Conservation (phyloP, 2,329 filamentous ascomycete species). For the Orbilia javanica region DNA sequence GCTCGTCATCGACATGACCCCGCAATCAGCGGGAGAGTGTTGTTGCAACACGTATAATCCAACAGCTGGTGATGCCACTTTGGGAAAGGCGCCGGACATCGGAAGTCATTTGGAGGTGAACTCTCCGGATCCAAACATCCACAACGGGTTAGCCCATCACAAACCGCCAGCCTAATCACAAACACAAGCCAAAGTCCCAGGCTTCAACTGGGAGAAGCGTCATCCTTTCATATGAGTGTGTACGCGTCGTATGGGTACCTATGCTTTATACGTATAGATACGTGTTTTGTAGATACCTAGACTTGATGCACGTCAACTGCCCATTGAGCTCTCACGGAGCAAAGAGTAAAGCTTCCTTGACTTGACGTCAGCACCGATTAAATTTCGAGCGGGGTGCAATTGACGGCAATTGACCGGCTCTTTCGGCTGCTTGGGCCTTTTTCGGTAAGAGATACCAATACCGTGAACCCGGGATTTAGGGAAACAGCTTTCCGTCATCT, state of each 20-base stretch:
- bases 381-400: background rate
- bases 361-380: conserved; percentile 35
- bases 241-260: too few species aligned
- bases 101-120: conserved; percentile 15
- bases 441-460: conserved; percentile 30
- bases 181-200: too few species aligned
- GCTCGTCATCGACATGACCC: background rate
- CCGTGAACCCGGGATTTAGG: conserved; percentile 29
- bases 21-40: too few species aligned
- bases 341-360: too few species aligned
- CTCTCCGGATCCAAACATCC: background rate
- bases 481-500: background rate
- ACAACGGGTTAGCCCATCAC: conserved; percentile 10
- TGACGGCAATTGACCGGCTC: background rate
- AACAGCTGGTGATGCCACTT: background rate
- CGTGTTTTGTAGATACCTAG: too few species aligned
- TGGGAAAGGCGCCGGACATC: conserved; percentile 25
- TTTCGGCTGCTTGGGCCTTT: background rate
- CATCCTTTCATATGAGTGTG: background rate
- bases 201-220: background rate
- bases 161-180: too few species aligned
- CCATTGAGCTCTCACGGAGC: background rate
- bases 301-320: too few species aligned
- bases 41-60: conserved; percentile 3
- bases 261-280: background rate